Evolutionary conservation across 2,329 filamentous ascomycete genomes (phyloP), one percentile per base, ranked within the genome.

Genomic region (Pseudopyrenochaeta lycopersici): DNA sequence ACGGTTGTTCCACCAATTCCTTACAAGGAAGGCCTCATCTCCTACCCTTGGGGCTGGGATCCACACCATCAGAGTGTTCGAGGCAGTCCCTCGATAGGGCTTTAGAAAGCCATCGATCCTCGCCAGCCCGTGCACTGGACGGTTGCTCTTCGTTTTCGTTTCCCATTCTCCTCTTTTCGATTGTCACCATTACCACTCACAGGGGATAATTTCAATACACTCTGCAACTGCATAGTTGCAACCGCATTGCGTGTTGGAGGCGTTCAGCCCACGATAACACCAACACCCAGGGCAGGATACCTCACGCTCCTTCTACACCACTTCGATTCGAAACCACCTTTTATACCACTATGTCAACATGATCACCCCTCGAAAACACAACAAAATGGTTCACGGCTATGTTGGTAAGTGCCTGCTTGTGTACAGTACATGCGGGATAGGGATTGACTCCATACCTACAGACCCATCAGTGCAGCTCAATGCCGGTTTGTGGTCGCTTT

Each of bases 401-500:
- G 65, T 76, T 47, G 23, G 23, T 27, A 27, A 27, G 23, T 27
- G 23, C n/a, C n/a, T 27, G 23, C 23, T 5, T 5, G 23, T 27
- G 9, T 27, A n/a, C 23, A 9, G 9, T 27, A 9, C 4, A 27
- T 27, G 4, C 23, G 23, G 23, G 4, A 5, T 27, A 27, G 23
- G 4, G 4, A 27, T 9, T 27, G 9, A 27, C 23, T 27, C 23
- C 9, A 27, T 4, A 27, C 23, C 23, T 27, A 4, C 9, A 27
- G 64, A 76, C 46, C 75, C 75, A 7, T 58, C 70, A 52, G 66
- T 70, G 29, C 63, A 75, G 48, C 57, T 77, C 27, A 75, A 77
- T 41, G 58, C 67, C 31, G 75, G 75, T 11, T 52, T 77, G 30
- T 77, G 75, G 75, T 63, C 70, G n/a, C 65, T 77, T 17, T 77